Evolutionary conservation across 441 rosid species (phyloP).

Genomic region (Erodium chrysanthum): DNA sequence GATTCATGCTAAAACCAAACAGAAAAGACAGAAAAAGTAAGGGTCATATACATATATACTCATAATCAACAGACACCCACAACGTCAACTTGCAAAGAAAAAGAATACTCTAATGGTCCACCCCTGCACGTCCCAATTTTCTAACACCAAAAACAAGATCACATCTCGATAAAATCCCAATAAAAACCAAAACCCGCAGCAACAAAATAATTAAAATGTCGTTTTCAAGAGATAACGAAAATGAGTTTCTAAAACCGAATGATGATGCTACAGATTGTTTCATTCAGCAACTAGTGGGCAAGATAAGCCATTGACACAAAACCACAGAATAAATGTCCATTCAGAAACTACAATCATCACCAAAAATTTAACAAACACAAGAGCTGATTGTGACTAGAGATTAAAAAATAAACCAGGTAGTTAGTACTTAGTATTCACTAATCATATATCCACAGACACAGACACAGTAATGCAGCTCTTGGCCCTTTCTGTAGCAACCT

Average conservation of each 20-base stretch:
- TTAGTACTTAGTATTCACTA: conserved; percentile 14
- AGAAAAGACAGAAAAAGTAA: conserved; percentile 35
- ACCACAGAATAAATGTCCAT: background rate
- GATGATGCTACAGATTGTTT: conserved; percentile 19
- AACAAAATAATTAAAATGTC: conserved; percentile 22
- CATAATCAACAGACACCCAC: conserved; percentile 31
- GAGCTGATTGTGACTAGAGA: conserved; percentile 7
- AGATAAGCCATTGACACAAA: conserved; percentile 1
- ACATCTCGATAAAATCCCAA: conserved; percentile 23
- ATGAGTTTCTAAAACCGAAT: conserved; percentile 13
- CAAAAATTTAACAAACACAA: conserved; percentile 14
- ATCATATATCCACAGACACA: too few species aligned
- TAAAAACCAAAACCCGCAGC: conserved; percentile 8
- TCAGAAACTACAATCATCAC: conserved; percentile 9
- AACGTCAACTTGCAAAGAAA: conserved; percentile 37
- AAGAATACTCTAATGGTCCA: conserved; percentile 25
- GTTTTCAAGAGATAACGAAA: conserved; percentile 23
- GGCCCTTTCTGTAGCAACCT: background rate
- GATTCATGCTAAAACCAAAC: conserved; percentile 34
- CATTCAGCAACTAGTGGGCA: conserved; percentile 19
- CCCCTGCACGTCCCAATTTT: conserved; percentile 16
- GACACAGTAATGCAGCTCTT: conserved; percentile 11
- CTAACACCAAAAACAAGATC: conserved; percentile 19
- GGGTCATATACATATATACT: conserved; percentile 17
- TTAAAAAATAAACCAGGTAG: conserved; percentile 8